These are phyloP conservation scores for Solanum peruvianum DNA, from an alignment of 257 asterid genomes.

Conservation along the genomic window DNA sequence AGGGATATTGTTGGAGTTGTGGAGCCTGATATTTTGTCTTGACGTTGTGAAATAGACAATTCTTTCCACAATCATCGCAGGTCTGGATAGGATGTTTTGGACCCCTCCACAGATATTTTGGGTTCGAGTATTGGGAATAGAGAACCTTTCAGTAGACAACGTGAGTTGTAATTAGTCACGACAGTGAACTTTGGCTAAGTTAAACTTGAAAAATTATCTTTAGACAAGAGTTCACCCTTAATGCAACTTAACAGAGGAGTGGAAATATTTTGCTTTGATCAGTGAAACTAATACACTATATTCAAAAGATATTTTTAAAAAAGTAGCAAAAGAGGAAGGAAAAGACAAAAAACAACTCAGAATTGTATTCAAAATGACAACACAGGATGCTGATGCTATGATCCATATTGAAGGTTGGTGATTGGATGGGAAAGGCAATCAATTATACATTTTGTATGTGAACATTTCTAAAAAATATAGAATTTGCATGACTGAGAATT, in stretches of 20 bases:
- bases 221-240: neutral
- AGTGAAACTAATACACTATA: neutral
- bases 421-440: slow-evolving; percentile 4
- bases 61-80: neutral
- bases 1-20: neutral
- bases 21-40: neutral
- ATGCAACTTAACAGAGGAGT: neutral
- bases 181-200: neutral
- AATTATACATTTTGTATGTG: neutral
- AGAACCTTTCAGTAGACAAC: neutral
- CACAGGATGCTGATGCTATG: neutral
- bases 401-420: neutral
- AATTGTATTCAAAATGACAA: neutral
- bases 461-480: neutral
- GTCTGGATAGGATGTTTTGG: neutral
- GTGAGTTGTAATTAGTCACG: neutral
- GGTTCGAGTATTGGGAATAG: neutral
- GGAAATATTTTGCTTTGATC: neutral
- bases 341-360: neutral
- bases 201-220: neutral
- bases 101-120: neutral
- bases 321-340: neutral
- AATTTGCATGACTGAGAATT: neutral
- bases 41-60: neutral
- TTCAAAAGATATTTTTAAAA: neutral